Evolutionary conservation across 495 filamentous ascomycete genomes (phyloP).

Genomic region (Xylaria telfairii): DNA sequence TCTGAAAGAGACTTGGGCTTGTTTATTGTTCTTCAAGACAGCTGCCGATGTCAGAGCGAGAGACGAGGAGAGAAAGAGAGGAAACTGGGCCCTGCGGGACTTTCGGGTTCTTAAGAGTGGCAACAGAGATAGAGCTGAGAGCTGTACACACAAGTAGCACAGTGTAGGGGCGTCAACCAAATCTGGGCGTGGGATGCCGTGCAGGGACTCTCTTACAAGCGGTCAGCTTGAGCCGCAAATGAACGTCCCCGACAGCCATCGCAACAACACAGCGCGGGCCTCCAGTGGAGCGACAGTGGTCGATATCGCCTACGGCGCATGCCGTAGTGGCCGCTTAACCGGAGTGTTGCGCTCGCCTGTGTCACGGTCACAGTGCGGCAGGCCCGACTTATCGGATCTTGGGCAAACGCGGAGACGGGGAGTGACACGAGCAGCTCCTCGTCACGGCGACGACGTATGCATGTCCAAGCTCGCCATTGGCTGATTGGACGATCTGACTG

Average conservation of each 20-base stretch:
- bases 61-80: conserved; percentile 19
- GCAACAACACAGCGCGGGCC: conserved; percentile 7
- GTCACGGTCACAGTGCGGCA: conserved; percentile 43
- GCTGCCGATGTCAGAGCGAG: conserved; percentile 2
- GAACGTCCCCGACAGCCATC: neutral
- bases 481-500: conserved; percentile 19
- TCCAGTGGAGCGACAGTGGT: conserved; percentile 27
- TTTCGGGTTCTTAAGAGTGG: conserved; percentile 23
- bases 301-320: conserved; percentile 26
- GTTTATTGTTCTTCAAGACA: conserved; percentile 9
- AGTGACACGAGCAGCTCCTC: conserved; percentile 28
- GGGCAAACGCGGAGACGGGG: conserved; percentile 19
- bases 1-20: conserved; percentile 8
- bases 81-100: conserved; percentile 19
- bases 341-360: conserved; percentile 30
- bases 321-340: conserved; percentile 35
- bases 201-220: conserved; percentile 20
- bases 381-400: conserved; percentile 36
- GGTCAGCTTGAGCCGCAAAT: conserved; percentile 27
- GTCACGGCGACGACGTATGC: conserved; percentile 33
- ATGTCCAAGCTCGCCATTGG: neutral
- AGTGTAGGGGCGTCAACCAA: conserved; percentile 9
- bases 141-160: conserved; percentile 19
- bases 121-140: conserved; percentile 13
- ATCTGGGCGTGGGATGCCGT: conserved; percentile 25